Evolutionary conservation across 2,329 filamentous ascomycete genomes (phyloP).

Genomic region (Endocalyx cinctus): DNA sequence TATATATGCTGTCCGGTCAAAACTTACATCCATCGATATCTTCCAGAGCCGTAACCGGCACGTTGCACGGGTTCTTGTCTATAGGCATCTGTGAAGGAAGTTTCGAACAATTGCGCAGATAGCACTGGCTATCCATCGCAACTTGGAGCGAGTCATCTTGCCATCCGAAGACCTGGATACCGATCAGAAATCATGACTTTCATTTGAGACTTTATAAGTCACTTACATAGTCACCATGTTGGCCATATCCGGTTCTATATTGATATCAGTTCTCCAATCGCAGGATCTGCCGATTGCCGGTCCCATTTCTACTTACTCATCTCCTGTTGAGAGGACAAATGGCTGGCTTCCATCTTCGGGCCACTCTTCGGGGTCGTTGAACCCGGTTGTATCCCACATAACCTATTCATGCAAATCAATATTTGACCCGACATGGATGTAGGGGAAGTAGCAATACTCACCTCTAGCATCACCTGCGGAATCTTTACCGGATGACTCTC

Average conservation of each 20-base stretch:
- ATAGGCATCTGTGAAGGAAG: not conserved
- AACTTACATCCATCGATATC: not conserved
- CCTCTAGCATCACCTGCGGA: not conserved
- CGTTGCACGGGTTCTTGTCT: not conserved
- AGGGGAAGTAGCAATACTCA: not conserved
- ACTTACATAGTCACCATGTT: not conserved
- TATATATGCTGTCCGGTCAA: no score
- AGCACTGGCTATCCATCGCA: not conserved
- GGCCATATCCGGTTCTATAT: not conserved
- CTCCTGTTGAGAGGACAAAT: not conserved
- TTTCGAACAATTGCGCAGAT: not conserved
- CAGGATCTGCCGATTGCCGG: no score
- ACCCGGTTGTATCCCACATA: not conserved
- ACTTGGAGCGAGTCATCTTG: not conserved
- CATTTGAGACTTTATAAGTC: no score
- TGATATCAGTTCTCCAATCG: no score
- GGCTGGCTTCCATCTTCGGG: not conserved
- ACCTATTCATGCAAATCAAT: no score
- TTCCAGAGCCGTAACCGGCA: not conserved
- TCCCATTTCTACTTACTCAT: no score
- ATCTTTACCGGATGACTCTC: not conserved
- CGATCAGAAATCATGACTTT: no score
- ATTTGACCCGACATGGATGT: no score
- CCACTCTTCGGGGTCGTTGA: not conserved
- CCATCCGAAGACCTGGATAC: not conserved